phyloP scores from a whole-genome alignment of 2,329 filamentous ascomycete species.

The Didymella keratinophila region DNA sequence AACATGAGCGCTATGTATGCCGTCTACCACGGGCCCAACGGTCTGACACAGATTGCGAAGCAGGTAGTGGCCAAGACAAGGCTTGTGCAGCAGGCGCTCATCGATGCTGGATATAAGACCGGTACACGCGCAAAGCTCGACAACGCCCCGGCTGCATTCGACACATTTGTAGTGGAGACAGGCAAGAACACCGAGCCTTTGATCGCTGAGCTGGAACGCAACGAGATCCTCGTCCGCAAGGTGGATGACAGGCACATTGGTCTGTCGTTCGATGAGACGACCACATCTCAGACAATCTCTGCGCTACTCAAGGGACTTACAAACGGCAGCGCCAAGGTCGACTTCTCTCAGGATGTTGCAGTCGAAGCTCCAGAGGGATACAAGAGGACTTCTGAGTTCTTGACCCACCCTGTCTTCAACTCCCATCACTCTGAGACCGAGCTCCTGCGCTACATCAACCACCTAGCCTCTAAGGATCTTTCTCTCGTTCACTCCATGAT shows the following conservation, averaged over 20 bases:
- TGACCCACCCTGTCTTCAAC: constrained; percentile 95
- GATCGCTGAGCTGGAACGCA: constrained; percentile 60
- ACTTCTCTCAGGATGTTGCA: constrained; percentile 25
- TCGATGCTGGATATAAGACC: constrained; percentile 69
- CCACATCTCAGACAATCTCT: constrained; percentile 63
- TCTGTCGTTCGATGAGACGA: constrained; percentile 82
- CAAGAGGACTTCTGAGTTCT: constrained; percentile 74
- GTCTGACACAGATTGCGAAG: constrained; percentile 83
- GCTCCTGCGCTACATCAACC: constrained; percentile 89
- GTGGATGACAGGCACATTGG: constrained; percentile 68
- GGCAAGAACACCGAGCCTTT: constrained; percentile 61
- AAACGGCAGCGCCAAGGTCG: constrained; percentile 26
- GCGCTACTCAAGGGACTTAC: constrained; percentile 63
- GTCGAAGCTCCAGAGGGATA: constrained; percentile 61
- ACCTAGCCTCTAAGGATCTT: constrained; percentile 91
- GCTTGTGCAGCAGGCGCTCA: constrained; percentile 70
- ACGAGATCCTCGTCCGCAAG: constrained; percentile 68
- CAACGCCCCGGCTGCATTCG: constrained; percentile 71
- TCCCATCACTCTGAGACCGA: constrained; percentile 94
- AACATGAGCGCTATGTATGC: constrained; percentile 98
- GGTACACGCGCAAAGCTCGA: constrained; percentile 64
- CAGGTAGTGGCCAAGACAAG: constrained; percentile 75
- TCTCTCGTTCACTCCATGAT: constrained; percentile 98
- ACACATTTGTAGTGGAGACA: constrained; percentile 75
- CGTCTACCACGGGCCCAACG: constrained; percentile 87